phyloP scores from a whole-genome alignment of 2,329 filamentous ascomycete genomes.

The Nothophaeocryptopus gaeumannii region DNA sequence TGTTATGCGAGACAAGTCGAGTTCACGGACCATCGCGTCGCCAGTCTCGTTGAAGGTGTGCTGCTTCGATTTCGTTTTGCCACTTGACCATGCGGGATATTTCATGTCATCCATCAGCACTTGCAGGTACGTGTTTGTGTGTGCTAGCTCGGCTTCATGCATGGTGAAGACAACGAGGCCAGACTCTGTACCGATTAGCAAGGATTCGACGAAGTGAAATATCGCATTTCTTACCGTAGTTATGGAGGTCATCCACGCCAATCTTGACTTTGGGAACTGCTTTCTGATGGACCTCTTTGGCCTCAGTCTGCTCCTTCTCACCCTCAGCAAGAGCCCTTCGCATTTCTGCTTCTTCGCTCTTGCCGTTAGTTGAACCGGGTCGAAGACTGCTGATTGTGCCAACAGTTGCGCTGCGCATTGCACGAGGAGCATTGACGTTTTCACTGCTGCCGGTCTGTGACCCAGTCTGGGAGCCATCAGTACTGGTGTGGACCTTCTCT shows the following conservation, averaged over 20 bases:
- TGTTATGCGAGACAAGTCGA: slow-evolving; percentile 94
- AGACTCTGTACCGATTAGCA: slow-evolving; percentile 61
- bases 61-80: slow-evolving; percentile 65
- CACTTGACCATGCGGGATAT: slow-evolving; percentile 82
- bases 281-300: slow-evolving; percentile 43
- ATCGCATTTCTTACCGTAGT: slow-evolving; percentile 59
- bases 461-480: slow-evolving; percentile 17
- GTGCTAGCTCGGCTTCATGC: slow-evolving; percentile 80
- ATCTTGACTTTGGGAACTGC: slow-evolving; percentile 74
- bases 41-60: slow-evolving; percentile 85
- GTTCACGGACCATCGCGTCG: slow-evolving; percentile 91
- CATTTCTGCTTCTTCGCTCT: slow-evolving; percentile 40
- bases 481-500: slow-evolving; percentile 35
- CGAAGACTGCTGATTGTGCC: slow-evolving; percentile 43
- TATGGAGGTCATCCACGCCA: slow-evolving; percentile 72
- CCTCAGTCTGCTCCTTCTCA: slow-evolving; percentile 47
- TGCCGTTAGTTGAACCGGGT: slow-evolving; percentile 28
- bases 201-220: not conserved
- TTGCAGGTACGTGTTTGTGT: slow-evolving; percentile 74
- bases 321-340: slow-evolving; percentile 47
- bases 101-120: slow-evolving; percentile 92
- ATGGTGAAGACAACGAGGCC: slow-evolving; percentile 93
- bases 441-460: not conserved
- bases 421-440: not conserved
- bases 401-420: slow-evolving; percentile 30